Base-by-base conservation (phyloP, 495 filamentous ascomycete genomes). In the Penicillium canescens region DNA sequence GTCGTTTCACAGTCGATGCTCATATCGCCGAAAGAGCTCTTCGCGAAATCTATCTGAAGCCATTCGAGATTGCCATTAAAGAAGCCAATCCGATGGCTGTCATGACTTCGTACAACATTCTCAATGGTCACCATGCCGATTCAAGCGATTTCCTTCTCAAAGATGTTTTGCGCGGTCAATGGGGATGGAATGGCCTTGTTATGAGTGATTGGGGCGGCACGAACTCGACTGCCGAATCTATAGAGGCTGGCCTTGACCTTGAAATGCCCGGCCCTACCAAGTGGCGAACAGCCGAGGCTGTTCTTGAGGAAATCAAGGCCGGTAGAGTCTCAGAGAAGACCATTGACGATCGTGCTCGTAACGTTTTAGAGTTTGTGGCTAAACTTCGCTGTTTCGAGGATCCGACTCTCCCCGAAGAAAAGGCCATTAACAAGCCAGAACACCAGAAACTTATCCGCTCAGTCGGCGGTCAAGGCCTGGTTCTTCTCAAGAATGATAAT, bases 31-130 rank as follows among this genome's bases (percentile, higher is more conserved):
- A 85, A 47, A 73, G 86, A 13, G 79, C 86, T 26, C 61, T 90
- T 53, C 77, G 86, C 16, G 87, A 90, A 69, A 82, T 89, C 13
- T 87, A 90, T 58, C 68, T 82, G 4, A 65, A 82, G 56, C 82
- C 86, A 0, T 90, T 88, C 61, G 82, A 88, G 64, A 73, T 88
- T 52, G 83, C 80, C 8, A 69, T 87, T 16, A 65, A 77, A 13
- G 78, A 86, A 34, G 61, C 76, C 6, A 67, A 77, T 34, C 84
- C 85, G 0, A 74, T 73, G 42, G 79, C 80, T 6, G 70, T 88
- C 35, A 89, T 89, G 86, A 85, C 82, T n/a, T 76, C 79, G 37
- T 90, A 89, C 60, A 89, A 88, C 52, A 78, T 81, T 43, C 70
- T 90, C 34, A 88, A 89, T 62, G 87, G 86, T 4, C 68, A 71